phyloP scores from a whole-genome alignment of 2,329 filamentous ascomycete genomes.

The Aureobasidium lini region DNA sequence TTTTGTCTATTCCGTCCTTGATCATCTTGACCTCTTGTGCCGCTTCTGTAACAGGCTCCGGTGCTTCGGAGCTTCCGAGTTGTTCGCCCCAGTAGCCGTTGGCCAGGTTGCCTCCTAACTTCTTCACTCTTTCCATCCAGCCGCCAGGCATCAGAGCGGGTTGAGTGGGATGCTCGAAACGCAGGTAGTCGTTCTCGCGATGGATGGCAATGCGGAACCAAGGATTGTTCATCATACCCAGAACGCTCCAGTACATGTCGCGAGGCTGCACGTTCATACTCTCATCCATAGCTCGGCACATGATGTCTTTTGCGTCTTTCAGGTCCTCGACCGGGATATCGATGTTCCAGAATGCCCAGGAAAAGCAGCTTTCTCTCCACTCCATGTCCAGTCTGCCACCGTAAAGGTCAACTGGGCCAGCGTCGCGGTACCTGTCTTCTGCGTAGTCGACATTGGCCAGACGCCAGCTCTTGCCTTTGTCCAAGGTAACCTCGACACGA shows the following conservation, averaged over 20 bases:
- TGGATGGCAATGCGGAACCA: conserved; percentile 81
- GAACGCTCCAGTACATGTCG: conserved; percentile 93
- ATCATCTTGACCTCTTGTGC: conserved; percentile 69
- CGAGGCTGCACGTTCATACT: conserved; percentile 77
- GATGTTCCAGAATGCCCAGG: conserved; percentile 88
- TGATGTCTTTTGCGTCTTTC: conserved; percentile 58
- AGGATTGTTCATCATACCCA: conserved; percentile 97
- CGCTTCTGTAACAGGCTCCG: conserved; percentile 39
- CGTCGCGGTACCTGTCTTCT: conserved; percentile 73
- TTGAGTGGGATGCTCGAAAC: conserved; percentile 85
- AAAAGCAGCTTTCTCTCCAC: conserved; percentile 75
- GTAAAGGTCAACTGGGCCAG: conserved; percentile 57
- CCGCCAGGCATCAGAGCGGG: conserved; percentile 69
- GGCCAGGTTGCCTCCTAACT: conserved; percentile 66
- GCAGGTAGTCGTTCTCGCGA: conserved; percentile 55
- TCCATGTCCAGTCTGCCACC: conserved; percentile 73
- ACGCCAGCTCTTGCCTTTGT: conserved; percentile 73
- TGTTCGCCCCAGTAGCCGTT: conserved; percentile 84
- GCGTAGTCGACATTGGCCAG: conserved; percentile 72
- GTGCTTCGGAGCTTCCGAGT: conserved; percentile 44
- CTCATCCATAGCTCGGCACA: conserved; percentile 86
- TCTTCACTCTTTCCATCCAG: conserved; percentile 92
- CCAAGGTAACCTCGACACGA: conserved; percentile 72
- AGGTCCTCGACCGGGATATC: conserved; percentile 58
- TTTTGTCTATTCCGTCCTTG: conserved; percentile 54